These are phyloP conservation scores for Microbotryomycetes sp. DNA, from an alignment of 1,284 basidiomycete genomes.

Conservation along the genomic window DNA sequence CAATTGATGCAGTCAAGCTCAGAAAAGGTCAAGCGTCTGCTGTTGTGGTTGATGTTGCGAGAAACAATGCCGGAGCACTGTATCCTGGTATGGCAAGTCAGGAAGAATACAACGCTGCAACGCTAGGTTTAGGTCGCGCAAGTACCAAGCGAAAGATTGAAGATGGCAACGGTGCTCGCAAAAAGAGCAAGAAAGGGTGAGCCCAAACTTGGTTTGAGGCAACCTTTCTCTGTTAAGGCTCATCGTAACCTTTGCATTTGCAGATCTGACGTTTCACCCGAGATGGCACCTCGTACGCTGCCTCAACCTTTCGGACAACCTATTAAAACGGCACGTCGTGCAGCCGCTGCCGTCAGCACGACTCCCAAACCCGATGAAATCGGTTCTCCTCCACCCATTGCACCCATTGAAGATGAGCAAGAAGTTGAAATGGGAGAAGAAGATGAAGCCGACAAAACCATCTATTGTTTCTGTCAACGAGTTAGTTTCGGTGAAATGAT, in stretches of 20 bases:
- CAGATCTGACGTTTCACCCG: constrained; percentile 6
- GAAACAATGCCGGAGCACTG: background rate
- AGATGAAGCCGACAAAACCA: constrained; percentile 59
- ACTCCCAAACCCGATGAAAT: background rate
- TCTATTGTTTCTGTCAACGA: constrained; percentile 83
- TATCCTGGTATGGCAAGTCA: constrained; percentile 13
- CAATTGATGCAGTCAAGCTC: constrained; percentile 18
- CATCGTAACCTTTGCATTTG: no score
- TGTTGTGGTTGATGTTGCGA: background rate
- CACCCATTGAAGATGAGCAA: constrained; percentile 9
- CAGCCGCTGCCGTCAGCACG: background rate
- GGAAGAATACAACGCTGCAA: constrained; percentile 21
- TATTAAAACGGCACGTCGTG: background rate
- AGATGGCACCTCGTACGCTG: background rate
- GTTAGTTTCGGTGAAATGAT: constrained; percentile 95
- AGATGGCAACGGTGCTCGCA: constrained; percentile 19
- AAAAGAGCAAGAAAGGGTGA: constrained; percentile 31
- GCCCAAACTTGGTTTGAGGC: no score
- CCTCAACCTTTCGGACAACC: background rate
- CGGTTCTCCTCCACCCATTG: background rate
- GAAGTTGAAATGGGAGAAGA: constrained; percentile 21
- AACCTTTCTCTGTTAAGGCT: no score
- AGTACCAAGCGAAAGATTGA: constrained; percentile 26
- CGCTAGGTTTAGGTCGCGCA: background rate
- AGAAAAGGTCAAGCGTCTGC: constrained; percentile 15